Percentiles rank a stretch among this genome's conserved stretches.
These are phyloP conservation scores for Onygena corvina DNA, from an alignment of 2,329 filamentous ascomycete species.

Conservation along the genomic window DNA sequence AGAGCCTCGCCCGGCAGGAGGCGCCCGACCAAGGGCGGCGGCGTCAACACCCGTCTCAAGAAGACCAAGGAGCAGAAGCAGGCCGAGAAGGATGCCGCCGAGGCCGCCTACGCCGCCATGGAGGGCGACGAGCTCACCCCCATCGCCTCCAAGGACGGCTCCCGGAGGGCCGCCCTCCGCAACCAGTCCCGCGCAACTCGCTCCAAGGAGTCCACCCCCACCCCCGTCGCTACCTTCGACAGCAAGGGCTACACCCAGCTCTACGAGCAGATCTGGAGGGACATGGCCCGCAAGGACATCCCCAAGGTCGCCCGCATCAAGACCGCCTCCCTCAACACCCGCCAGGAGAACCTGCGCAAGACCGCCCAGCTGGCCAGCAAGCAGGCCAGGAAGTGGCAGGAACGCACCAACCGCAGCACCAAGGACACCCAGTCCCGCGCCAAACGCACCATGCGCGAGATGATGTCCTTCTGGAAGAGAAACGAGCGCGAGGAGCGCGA, in stretches of 20 bases:
- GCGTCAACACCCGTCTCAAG: conserved; percentile 55
- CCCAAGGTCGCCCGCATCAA: conserved; percentile 86
- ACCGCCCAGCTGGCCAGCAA: conserved; percentile 94
- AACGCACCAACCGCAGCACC: conserved; percentile 94
- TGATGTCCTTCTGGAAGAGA: conserved; percentile 99
- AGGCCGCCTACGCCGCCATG: conserved; percentile 69
- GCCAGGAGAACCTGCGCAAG: conserved; percentile 93
- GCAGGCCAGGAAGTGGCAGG: conserved; percentile 93
- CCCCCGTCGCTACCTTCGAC: conserved; percentile 55
- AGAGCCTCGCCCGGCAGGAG: conserved; percentile 40
- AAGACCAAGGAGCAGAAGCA: conserved; percentile 72
- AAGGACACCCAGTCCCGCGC: conserved; percentile 95
- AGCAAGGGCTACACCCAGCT: conserved; percentile 94
- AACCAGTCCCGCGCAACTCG: conserved; percentile 31
- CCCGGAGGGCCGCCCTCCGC: conserved; percentile 32
- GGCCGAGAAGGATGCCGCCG: conserved; percentile 62
- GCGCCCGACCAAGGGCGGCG: conserved; percentile 41
- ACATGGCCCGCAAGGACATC: conserved; percentile 85
- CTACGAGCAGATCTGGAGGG: conserved; percentile 93
- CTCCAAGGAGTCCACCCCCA: conserved; percentile 35
- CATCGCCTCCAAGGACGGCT: conserved; percentile 49
- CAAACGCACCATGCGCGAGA: conserved; percentile 97
- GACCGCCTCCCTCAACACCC: conserved; percentile 69
- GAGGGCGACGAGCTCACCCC: conserved; percentile 34
- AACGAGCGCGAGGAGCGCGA: conserved; percentile 97